Evolutionary conservation across 140 eudicot species (phyloP).

Genomic region (Erigeron philadelphicus): DNA sequence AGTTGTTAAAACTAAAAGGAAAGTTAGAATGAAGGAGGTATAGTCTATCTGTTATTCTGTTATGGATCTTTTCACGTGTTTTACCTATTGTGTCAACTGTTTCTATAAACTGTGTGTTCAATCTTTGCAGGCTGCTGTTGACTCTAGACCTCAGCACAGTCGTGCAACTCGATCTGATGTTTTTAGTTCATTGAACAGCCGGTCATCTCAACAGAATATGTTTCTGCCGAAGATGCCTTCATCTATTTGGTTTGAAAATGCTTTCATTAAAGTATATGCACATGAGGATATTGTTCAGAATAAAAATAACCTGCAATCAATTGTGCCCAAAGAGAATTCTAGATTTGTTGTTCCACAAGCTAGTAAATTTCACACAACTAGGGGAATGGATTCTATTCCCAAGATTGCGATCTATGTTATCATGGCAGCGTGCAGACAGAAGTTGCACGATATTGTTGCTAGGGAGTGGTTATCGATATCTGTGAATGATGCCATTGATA

Average conservation of each 20-base stretch:
- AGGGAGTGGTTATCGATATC: conserved; percentile 46
- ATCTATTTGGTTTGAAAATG: conserved; percentile 38
- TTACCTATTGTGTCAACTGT: neutral
- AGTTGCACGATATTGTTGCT: conserved; percentile 62
- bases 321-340: conserved; percentile 32
- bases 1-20: conserved; percentile 28
- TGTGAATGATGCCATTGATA: conserved; percentile 38
- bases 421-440: conserved; percentile 60
- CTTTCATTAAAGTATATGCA: conserved; percentile 41
- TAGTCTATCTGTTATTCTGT: neutral
- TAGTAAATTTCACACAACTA: conserved; percentile 27
- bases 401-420: conserved; percentile 38
- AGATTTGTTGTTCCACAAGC: conserved; percentile 29
- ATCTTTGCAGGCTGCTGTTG: conserved; percentile 40
- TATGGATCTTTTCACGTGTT: neutral
- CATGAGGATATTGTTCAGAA: conserved; percentile 33
- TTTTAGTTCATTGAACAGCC: conserved; percentile 21
- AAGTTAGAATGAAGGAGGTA: conserved; percentile 46
- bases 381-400: conserved; percentile 28
- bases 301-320: conserved; percentile 36
- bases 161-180: conserved; percentile 29
- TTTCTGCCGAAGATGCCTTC: conserved; percentile 27
- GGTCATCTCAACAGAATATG: conserved; percentile 21
- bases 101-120: conserved; percentile 10
- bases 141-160: conserved; percentile 21